phyloP scores from a whole-genome alignment of 1,284 basidiomycete species.

The Schizophyllum amplum region DNA sequence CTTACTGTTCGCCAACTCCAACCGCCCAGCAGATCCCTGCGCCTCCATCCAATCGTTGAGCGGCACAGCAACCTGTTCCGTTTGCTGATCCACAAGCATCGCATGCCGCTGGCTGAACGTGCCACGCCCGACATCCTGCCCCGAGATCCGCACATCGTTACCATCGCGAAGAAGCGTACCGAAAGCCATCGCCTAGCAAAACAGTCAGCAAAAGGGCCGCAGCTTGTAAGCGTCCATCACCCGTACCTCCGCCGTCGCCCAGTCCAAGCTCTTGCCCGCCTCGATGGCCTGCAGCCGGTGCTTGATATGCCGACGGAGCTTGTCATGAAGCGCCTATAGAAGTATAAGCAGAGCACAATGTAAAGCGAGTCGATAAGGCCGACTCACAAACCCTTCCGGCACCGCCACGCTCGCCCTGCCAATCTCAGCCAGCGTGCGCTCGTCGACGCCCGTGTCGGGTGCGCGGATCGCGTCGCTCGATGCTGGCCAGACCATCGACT shows the following conservation, averaged over 20 bases:
- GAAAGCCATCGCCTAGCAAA: constrained; percentile 59
- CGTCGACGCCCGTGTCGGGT: constrained; percentile 64
- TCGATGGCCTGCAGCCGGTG: constrained; percentile 67
- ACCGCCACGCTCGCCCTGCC: constrained; percentile 65
- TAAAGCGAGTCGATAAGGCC: background rate
- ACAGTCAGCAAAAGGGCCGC: no score
- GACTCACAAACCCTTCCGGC: constrained; percentile 69
- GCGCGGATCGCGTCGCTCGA: constrained; percentile 39
- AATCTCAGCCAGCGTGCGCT: constrained; percentile 42
- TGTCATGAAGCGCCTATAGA: constrained; percentile 63
- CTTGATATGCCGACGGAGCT: constrained; percentile 75
- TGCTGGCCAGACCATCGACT: constrained; percentile 64
- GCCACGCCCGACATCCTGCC: constrained; percentile 85
- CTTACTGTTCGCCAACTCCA: constrained; percentile 83
- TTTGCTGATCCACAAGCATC: constrained; percentile 83
- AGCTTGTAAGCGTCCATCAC: no score
- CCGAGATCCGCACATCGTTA: constrained; percentile 76
- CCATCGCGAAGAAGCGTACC: constrained; percentile 78
- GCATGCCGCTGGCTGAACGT: constrained; percentile 90
- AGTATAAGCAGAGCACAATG: constrained; percentile 4
- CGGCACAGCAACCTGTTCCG: constrained; percentile 71
- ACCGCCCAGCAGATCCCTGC: constrained; percentile 36
- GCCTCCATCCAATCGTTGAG: constrained; percentile 62
- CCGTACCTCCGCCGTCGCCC: constrained; percentile 70
- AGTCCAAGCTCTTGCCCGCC: constrained; percentile 68